Evolutionary conservation across 345 rosid genomes (phyloP).

Genomic region (Crucihimalaya himalaica): DNA sequence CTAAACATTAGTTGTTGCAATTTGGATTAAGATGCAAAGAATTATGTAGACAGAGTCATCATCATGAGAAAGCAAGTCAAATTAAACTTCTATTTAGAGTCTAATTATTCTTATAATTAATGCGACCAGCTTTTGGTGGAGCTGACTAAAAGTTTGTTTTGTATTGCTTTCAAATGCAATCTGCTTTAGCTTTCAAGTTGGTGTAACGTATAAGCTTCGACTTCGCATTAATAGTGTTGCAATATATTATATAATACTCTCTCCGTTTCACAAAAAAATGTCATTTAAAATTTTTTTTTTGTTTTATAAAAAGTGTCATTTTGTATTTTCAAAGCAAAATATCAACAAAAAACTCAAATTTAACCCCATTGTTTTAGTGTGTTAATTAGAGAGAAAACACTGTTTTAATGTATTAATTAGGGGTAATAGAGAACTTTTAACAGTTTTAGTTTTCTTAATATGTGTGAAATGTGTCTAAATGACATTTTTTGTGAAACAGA

Average conservation of each 20-base stretch:
- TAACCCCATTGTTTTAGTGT: too few relatives aligned
- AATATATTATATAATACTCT: not conserved
- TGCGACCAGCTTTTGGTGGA: slow-evolving; percentile 18
- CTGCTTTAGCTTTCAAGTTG: slow-evolving; percentile 30
- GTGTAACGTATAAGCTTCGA: slow-evolving; percentile 36
- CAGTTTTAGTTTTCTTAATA: too few relatives aligned
- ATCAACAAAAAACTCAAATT: too few relatives aligned
- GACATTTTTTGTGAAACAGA: too few relatives aligned
- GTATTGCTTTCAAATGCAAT: slow-evolving; percentile 28
- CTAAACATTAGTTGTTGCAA: not conserved
- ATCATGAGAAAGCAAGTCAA: slow-evolving; percentile 15
- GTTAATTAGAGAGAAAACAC: too few relatives aligned
- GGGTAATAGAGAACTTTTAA: too few relatives aligned
- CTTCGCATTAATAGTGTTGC: slow-evolving; percentile 16
- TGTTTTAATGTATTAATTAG: too few relatives aligned
- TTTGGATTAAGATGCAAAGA: slow-evolving; percentile 7
- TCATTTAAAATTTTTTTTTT: too few relatives aligned
- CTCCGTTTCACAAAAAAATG: too few relatives aligned
- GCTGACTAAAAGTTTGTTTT: slow-evolving; percentile 32
- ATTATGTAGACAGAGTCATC: slow-evolving; percentile 18
- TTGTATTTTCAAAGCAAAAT: too few relatives aligned
- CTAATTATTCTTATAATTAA: slow-evolving; percentile 1
- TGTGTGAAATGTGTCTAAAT: too few relatives aligned
- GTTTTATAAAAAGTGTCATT: too few relatives aligned
- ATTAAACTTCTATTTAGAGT: slow-evolving; percentile 24